phyloP scores from a whole-genome alignment of 495 filamentous ascomycete genomes.

The Penicillium lagena region DNA sequence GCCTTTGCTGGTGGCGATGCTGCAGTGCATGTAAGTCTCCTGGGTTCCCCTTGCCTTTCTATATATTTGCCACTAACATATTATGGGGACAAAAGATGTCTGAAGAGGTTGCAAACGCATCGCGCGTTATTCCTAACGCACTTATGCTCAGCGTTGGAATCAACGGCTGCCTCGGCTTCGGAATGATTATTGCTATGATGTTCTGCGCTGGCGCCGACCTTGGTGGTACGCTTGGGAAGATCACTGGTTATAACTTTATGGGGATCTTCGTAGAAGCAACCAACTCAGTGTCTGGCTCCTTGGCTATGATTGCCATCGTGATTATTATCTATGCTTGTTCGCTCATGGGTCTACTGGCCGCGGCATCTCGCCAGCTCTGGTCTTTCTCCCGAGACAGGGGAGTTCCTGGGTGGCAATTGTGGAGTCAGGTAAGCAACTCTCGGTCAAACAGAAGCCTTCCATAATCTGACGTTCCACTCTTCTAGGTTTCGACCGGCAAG shows the following conservation, averaged over 20 bases:
- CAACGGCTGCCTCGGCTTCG: constrained; percentile 36
- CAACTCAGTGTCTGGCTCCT: constrained; percentile 29
- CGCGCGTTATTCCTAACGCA: constrained; percentile 20
- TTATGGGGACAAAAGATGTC: constrained; percentile 21
- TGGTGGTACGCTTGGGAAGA: constrained; percentile 14
- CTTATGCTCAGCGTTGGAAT: constrained; percentile 30
- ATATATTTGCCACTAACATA: constrained; percentile 40
- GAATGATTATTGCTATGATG: constrained; percentile 30
- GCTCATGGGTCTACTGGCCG: constrained; percentile 40
- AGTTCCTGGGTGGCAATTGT: constrained; percentile 43
- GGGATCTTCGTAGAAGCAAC: constrained; percentile 41
- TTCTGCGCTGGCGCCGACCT: constrained; percentile 31
- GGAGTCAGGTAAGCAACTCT: constrained; percentile 28
- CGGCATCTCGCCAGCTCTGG: constrained; percentile 47
- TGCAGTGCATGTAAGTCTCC: constrained; percentile 17
- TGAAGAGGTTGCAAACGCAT: constrained; percentile 37
- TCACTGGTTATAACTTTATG: constrained; percentile 44
- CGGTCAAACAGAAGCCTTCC: not conserved
- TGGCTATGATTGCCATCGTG: constrained; percentile 25
- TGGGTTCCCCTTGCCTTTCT: not conserved
- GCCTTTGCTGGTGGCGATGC: constrained; percentile 24
- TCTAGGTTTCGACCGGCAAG: constrained; percentile 4
- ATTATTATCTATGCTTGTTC: constrained; percentile 25
- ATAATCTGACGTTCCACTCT: not conserved
- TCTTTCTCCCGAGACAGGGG: constrained; percentile 54